Conservation (phyloP, 176 grass and related monocot species). For the Miscanthus lutarioriparius region DNA sequence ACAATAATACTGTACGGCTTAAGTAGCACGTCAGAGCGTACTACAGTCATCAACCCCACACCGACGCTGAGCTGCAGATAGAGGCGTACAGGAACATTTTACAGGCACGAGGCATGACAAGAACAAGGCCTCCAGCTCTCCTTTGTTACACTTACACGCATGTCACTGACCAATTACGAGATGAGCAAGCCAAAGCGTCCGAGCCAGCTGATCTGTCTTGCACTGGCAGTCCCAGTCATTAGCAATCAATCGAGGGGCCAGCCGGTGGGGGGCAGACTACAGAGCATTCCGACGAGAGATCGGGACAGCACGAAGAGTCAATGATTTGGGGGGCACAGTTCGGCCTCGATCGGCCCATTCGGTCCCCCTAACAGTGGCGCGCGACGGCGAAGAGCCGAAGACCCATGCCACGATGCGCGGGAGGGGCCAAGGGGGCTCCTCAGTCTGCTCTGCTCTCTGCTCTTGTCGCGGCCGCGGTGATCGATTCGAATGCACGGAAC, state of each 20-base stretch:
- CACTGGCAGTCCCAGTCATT: slow-evolving; percentile 10
- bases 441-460: not conserved
- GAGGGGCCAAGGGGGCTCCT: not conserved
- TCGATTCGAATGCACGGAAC: no score
- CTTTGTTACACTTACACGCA: not conserved
- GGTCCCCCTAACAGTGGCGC: not conserved
- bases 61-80: not conserved
- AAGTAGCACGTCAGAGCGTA: not conserved
- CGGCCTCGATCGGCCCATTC: not conserved
- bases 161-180: no score
- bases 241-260: not conserved
- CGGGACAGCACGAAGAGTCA: not conserved
- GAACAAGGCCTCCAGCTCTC: not conserved
- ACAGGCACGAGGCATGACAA: not conserved
- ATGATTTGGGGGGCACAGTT: not conserved
- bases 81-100: not conserved
- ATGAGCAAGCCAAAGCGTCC: not conserved
- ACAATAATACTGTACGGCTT: not conserved
- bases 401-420: not conserved
- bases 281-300: not conserved
- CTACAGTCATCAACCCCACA: not conserved
- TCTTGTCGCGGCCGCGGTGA: no score
- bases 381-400: not conserved
- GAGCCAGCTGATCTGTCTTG: slow-evolving; percentile 24
- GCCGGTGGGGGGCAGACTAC: no score